These are phyloP conservation scores for Aureobasidium sp. DNA, from an alignment of 2,329 filamentous ascomycete genomes.

Conservation along the genomic window DNA sequence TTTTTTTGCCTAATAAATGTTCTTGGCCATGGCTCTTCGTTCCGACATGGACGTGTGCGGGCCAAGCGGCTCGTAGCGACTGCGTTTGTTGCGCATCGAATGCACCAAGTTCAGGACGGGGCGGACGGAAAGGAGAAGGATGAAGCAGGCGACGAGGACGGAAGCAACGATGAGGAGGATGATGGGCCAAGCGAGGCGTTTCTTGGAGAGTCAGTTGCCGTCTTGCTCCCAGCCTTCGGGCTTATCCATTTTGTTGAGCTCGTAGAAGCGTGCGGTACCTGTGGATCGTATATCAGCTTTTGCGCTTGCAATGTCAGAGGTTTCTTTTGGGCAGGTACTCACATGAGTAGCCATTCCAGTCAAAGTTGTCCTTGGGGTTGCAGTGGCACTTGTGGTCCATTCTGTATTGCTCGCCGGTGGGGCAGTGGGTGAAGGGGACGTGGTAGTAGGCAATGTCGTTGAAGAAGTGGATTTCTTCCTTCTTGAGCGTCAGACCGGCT, in stretches of 20 bases:
- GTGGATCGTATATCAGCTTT: slow-evolving; percentile 1
- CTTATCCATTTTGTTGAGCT: slow-evolving; percentile 72
- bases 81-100: neutral
- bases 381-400: slow-evolving; percentile 87
- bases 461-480: slow-evolving; percentile 96
- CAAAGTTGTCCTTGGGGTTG: slow-evolving; percentile 94
- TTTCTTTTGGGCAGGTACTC: too few species aligned
- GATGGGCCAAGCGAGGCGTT: neutral
- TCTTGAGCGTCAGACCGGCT: slow-evolving; percentile 76
- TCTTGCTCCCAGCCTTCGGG: slow-evolving; percentile 71
- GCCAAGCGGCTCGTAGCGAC: slow-evolving; percentile 7
- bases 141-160: neutral
- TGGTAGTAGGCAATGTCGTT: slow-evolving; percentile 98
- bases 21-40: neutral
- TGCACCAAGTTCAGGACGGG: neutral
- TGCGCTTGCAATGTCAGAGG: neutral
- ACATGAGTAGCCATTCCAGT: slow-evolving; percentile 99
- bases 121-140: slow-evolving; percentile 5
- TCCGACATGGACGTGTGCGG: neutral
- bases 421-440: slow-evolving; percentile 95
- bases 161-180: neutral
- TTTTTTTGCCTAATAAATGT: neutral
- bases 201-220: slow-evolving; percentile 23
- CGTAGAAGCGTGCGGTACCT: slow-evolving; percentile 83
- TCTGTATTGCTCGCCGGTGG: slow-evolving; percentile 77